A percentile compares a stretch with the other conserved stretches of the same genome.
Conservation (phyloP, 768 basidiomycete species). For the Cantharellus cinnabarinus region DNA sequence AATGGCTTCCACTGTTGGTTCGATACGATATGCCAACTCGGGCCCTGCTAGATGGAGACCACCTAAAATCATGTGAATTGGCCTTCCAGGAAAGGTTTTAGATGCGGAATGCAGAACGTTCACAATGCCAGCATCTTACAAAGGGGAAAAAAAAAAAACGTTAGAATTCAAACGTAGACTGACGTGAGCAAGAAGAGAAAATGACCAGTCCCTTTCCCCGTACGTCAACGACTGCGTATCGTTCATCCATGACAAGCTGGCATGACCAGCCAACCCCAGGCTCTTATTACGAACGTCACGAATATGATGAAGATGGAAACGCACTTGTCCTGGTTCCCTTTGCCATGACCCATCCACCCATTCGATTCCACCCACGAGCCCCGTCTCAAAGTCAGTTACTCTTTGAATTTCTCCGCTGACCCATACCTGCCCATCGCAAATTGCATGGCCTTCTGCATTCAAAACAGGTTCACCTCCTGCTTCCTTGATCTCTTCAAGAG, state of each 20-base stretch:
- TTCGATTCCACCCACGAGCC: slow-evolving; percentile 44
- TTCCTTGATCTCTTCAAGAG: slow-evolving; percentile 39
- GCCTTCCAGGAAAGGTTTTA: slow-evolving; percentile 31
- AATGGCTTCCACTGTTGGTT: slow-evolving; percentile 51
- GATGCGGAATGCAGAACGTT: slow-evolving; percentile 63
- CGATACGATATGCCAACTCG: slow-evolving; percentile 40
- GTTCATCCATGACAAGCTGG: slow-evolving; percentile 65
- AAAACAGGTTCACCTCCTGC: slow-evolving; percentile 36
- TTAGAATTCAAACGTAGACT: background rate
- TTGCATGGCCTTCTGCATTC: slow-evolving; percentile 38
- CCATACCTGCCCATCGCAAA: slow-evolving; percentile 43
- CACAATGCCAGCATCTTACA: slow-evolving; percentile 49
- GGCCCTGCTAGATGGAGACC: slow-evolving; percentile 67
- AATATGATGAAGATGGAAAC: background rate
- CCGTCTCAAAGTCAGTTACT: slow-evolving; percentile 43
- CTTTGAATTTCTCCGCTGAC: slow-evolving; percentile 70
- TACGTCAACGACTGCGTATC: slow-evolving; percentile 59
- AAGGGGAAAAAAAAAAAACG: slow-evolving; percentile 17
- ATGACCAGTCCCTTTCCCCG: slow-evolving; percentile 64
- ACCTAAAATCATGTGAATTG: slow-evolving; percentile 64
- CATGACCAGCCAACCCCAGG: background rate
- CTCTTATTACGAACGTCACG: background rate
- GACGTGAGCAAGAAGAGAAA: slow-evolving; percentile 52
- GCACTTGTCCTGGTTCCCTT: slow-evolving; percentile 4
- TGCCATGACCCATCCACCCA: slow-evolving; percentile 25